Evolutionary conservation across 179 eudicot genomes (phyloP), one percentile per base, ranked within the genome.

Genomic region (Dionaea muscipula): DNA sequence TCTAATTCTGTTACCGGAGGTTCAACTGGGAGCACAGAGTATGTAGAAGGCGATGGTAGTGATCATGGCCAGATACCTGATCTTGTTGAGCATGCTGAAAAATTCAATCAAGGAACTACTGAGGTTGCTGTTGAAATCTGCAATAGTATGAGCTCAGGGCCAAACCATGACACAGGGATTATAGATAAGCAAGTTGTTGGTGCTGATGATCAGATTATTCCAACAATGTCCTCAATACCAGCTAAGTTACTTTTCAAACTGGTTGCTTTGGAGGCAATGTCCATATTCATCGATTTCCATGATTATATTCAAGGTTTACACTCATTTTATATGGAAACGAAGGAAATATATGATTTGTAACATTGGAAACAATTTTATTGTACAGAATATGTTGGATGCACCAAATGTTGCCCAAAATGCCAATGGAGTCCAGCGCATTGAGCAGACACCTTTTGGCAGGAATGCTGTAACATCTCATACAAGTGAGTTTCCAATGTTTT

Each of bases 401-500:
- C 38, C 64, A 47, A 59, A 35, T 26, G 71, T 31, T 53, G 64
- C 44, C 62, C 75, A 64, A 54, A 59, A 44, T 38, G 66, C 38
- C 20, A 47, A 53, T 51, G 67, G 47, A 54, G 41, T 51, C 2
- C 53, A 39, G 56, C 53, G 54, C 39, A 47, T 14, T 24, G 48
- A 51, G 57, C 71, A 61, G 48, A 48, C 63, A 41, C 44, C 52
- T 46, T 27, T 56, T 15, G 55, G 57, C 37, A 58, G 51, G 47
- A 49, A 57, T 51, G 68, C 56, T 43, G 47, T 61, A 33, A 37
- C 57, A 19, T 23, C 51, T 16, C 22, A 60, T 52, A 59, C 22
- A 53, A 77, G 83, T 78, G 52, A 75, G 73, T 47, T 40, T 18
- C 22, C 17, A 46, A 19, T 18, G 14, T 46, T 24, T 14, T 24